phyloP scores from a whole-genome alignment of 2,329 filamentous ascomycete genomes.

The Venturia aucupariae region DNA sequence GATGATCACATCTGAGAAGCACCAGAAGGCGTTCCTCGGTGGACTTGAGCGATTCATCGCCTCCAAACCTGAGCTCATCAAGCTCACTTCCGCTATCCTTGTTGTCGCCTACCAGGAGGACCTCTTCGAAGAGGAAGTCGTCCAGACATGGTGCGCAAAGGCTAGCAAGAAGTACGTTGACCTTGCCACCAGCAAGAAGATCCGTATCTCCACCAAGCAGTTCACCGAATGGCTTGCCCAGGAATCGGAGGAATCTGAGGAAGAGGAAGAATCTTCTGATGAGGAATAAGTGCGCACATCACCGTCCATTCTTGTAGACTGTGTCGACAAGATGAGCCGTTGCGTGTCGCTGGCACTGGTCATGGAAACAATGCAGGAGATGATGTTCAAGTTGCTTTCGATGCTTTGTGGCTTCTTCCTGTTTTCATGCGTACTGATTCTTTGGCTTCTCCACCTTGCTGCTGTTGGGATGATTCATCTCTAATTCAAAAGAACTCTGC shows the following conservation, averaged over 20 bases:
- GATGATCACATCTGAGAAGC: constrained; percentile 79
- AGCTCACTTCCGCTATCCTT: constrained; percentile 75
- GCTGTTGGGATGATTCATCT: neutral
- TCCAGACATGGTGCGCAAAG: constrained; percentile 86
- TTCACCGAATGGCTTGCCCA: constrained; percentile 92
- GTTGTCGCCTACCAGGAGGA: constrained; percentile 87
- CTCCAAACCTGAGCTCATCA: constrained; percentile 68
- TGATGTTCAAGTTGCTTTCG: neutral
- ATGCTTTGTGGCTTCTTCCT: constrained; percentile 1
- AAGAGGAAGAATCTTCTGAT: constrained; percentile 42
- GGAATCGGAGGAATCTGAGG: constrained; percentile 65
- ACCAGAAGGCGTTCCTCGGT: constrained; percentile 91
- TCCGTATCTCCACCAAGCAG: constrained; percentile 85
- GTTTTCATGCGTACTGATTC: neutral
- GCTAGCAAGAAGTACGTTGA: constrained; percentile 99
- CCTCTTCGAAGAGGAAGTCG: constrained; percentile 75
- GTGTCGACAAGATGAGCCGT: neutral
- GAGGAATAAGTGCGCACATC: neutral
- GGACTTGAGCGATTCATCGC: constrained; percentile 89
- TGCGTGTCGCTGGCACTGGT: neutral
- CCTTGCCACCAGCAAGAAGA: constrained; percentile 79
- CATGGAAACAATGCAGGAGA: neutral
- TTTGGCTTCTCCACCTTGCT: neutral
- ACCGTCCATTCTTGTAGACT: neutral
- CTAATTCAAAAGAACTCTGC: neutral